Base-by-base conservation (phyloP, 1,284 basidiomycete genomes). In the Sanghuangporus sanghuang region DNA sequence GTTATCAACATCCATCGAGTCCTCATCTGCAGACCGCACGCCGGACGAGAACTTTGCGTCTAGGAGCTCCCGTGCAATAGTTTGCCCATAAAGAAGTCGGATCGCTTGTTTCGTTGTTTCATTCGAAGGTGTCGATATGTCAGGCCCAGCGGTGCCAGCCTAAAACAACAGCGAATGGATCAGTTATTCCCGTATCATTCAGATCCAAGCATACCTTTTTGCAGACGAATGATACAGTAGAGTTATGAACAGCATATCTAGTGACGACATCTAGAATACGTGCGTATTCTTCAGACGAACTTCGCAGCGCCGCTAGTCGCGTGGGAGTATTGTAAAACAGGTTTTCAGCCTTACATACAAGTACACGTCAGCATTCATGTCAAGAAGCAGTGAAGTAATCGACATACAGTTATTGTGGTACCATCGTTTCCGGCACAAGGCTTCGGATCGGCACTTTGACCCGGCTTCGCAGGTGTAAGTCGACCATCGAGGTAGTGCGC, bases 251-350 rank as follows among this genome's bases (percentile, higher is more conserved):
- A 0, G 97, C 94, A 71, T 99, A 99, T 67, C 92, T 93, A 1
- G 92, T 92, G n/a, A 98, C 82, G 5, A 99, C 93, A 68, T 98
- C 95, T 1, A 98, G 81, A 42, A 98, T 93, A 27, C 93, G 86
- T 7, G 88, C 83, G 73, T 98, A 99, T 73, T 99, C 97, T 67
- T 99, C 97, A 0, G 94, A 90, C 1, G 89, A 77, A 59, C 87
- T 92, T 59, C 92, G 87, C 63, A 99, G 81, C 0, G 96, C 92
- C 8, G 93, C 87, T 39, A 95, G 83, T 46, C 97, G 90, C 16
- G 92, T 89, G 0, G 95, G 94, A 0, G 90, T 93, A 68, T 98
- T 98, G 77, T 94, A 97, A 74, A 99, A 99, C 39, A 99, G 78
- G 71, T 98, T 93, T 73, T 98, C 94, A 6, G 95, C 95, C 92